phyloP scores from a whole-genome alignment of 2,329 filamentous ascomycete species.

The Chaetothyriales sp. region DNA sequence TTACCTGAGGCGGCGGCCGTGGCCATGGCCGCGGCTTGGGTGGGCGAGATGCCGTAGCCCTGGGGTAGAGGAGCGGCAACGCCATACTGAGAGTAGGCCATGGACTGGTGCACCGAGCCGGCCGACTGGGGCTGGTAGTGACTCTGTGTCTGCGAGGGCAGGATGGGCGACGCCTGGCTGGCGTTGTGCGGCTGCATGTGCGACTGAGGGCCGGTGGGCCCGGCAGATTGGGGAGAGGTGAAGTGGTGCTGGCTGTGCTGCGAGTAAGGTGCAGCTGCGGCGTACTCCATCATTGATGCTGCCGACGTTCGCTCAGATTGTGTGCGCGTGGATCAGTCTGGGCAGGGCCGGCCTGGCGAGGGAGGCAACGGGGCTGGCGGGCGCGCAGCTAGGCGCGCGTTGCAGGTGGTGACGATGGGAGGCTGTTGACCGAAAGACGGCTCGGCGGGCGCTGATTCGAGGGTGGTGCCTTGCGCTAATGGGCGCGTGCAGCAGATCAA shows the following conservation, averaged over 20 bases:
- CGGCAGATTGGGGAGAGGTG: slow-evolving; percentile 41
- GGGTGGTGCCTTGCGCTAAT: background rate
- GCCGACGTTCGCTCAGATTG: background rate
- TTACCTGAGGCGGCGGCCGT: slow-evolving; percentile 84
- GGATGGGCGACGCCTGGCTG: slow-evolving; percentile 63
- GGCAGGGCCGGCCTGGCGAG: no score
- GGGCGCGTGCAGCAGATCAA: background rate
- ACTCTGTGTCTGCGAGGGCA: slow-evolving; percentile 55
- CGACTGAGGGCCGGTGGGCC: slow-evolving; percentile 50
- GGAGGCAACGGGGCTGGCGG: background rate
- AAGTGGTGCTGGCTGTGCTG: slow-evolving; percentile 55
- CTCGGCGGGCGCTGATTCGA: background rate
- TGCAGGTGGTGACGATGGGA: background rate
- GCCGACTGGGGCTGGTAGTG: slow-evolving; percentile 54
- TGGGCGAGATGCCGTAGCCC: slow-evolving; percentile 62
- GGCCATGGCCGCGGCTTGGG: slow-evolving; percentile 85
- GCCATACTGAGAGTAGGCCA: slow-evolving; percentile 71
- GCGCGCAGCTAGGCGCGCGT: background rate
- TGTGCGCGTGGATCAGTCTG: background rate
- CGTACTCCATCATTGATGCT: slow-evolving; percentile 54
- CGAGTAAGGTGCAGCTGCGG: slow-evolving; percentile 44
- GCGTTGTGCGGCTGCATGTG: slow-evolving; percentile 46
- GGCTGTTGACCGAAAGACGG: background rate
- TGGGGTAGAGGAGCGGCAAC: slow-evolving; percentile 61
- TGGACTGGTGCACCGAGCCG: slow-evolving; percentile 50